Evolutionary conservation across 1,139 yeast species (phyloP), one percentile per base, ranked within the genome.

Genomic region (Groenewaldozyma auringiensis): DNA sequence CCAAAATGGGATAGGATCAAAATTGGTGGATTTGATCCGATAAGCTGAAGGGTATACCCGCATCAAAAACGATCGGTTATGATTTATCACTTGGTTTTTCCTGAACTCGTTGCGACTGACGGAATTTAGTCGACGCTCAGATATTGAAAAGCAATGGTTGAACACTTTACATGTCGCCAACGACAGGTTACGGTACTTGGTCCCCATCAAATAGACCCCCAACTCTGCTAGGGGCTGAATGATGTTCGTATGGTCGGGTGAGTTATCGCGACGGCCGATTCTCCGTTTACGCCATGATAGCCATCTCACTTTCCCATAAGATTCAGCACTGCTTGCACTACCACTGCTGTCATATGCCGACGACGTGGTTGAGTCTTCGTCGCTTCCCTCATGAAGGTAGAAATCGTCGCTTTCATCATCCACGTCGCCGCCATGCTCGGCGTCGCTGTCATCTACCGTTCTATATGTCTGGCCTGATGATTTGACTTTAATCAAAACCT

Each of bases 21-120:
- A 89, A 58, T 92, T 92, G 2, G 87, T 72, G 1, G 96, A 87
- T 45, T 72, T 81, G 49, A 86, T 72, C 42, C 97, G 68, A 48
- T 79, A 75, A 11, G 79, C 81, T 0, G 94, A 81, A 0, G 99
- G 99, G 60, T 94, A 92, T 0, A 88, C 77, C 44, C 99, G 72
- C 83, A 87, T 81, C 47, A 92, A 62, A 59, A 72, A 85, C 46
- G 72, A 71, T 49, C 82, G 68, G 60, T 92, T 92, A 63, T 92
- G 98, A 58, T 85, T 84, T 52, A 76, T 74, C 11, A 89, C 61
- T 3, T 62, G 68, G 2, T 67, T 64, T 3, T 64, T 59, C 51
- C 80, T 81, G 2, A 66, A 71, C 1, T 71, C 66, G 54, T 86
- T 92, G 52, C 78, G 81, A 29, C 79, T 59, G 78, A 88, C 75